A percentile compares a stretch with the other conserved stretches of the same genome.
Conservation (phyloP, 2,329 filamentous ascomycete genomes). For the Talaromyces sp. region DNA sequence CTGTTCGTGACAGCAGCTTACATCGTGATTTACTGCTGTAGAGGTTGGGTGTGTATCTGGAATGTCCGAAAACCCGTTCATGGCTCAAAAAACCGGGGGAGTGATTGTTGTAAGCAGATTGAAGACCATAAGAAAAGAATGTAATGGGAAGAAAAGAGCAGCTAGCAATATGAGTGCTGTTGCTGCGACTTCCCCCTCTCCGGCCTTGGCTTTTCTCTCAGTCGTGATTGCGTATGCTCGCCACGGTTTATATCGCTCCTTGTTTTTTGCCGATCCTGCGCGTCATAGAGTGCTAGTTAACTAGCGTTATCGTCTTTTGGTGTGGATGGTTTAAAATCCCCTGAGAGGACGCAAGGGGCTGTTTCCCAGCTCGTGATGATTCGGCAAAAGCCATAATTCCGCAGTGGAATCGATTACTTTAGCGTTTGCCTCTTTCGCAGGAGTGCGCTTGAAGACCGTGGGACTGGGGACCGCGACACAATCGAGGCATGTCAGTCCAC, state of each 20-base stretch:
- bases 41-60: neutral
- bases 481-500: constrained; percentile 1
- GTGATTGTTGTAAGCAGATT: neutral
- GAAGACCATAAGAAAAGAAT: constrained; percentile 4
- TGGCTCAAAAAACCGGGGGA: neutral
- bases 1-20: neutral
- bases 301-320: neutral
- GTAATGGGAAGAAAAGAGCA: neutral
- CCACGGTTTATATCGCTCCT: constrained; percentile 5
- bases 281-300: neutral
- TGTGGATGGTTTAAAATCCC: neutral
- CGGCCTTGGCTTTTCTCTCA: neutral
- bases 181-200: neutral
- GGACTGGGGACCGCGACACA: neutral
- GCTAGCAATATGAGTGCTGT: neutral
- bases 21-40: constrained; percentile 23
- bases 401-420: neutral
- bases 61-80: constrained; percentile 13
- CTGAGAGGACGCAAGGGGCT: constrained; percentile 14
- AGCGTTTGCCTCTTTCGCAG: neutral
- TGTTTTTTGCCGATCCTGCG: constrained; percentile 1
- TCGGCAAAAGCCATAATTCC: constrained; percentile 4
- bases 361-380: neutral
- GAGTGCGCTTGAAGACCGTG: neutral
- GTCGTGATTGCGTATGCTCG: neutral